Percentiles rank a stretch among this genome's conserved stretches.
phyloP scores from a whole-genome alignment of 495 filamentous ascomycete genomes.

The Tricharina praecox region DNA sequence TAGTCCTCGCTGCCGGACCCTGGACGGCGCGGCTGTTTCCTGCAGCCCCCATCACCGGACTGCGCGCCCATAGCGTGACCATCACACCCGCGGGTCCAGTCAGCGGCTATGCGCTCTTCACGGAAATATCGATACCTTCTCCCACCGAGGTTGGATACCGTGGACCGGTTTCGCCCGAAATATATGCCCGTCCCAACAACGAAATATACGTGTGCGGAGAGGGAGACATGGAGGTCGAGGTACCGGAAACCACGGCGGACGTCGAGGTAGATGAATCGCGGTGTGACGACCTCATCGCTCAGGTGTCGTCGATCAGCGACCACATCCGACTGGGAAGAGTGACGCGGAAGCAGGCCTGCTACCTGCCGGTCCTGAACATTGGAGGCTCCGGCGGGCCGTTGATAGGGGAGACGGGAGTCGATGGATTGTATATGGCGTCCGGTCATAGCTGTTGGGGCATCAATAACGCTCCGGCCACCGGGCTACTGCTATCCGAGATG shows the following conservation, averaged over 20 bases:
- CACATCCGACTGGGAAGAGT: slow-evolving; percentile 61
- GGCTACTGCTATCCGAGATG: slow-evolving; percentile 73
- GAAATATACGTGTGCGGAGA: slow-evolving; percentile 90
- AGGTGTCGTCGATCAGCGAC: slow-evolving; percentile 61
- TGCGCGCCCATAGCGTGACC: slow-evolving; percentile 81
- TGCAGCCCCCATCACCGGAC: slow-evolving; percentile 55
- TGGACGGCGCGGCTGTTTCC: slow-evolving; percentile 70
- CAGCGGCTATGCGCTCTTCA: slow-evolving; percentile 79
- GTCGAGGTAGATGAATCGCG: slow-evolving; percentile 59
- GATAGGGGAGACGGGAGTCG: slow-evolving; percentile 55
- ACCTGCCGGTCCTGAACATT: slow-evolving; percentile 57
- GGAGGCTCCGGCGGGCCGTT: slow-evolving; percentile 52
- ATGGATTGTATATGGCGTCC: slow-evolving; percentile 66
- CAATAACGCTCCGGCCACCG: slow-evolving; percentile 85
- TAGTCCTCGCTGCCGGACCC: slow-evolving; percentile 73
- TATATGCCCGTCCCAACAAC: slow-evolving; percentile 74
- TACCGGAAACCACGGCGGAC: slow-evolving; percentile 58
- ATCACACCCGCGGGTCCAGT: slow-evolving; percentile 58
- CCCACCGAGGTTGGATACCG: slow-evolving; percentile 3
- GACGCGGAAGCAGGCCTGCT: slow-evolving; percentile 76
- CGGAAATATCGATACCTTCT: slow-evolving; percentile 58
- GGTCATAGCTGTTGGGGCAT: slow-evolving; percentile 98
- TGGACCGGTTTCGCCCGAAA: slow-evolving; percentile 51
- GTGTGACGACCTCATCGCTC: slow-evolving; percentile 78
- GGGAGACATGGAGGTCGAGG: slow-evolving; percentile 56